These are phyloP conservation scores for Suillus sp. DNA, from an alignment of 768 basidiomycete genomes.

Conservation along the genomic window DNA sequence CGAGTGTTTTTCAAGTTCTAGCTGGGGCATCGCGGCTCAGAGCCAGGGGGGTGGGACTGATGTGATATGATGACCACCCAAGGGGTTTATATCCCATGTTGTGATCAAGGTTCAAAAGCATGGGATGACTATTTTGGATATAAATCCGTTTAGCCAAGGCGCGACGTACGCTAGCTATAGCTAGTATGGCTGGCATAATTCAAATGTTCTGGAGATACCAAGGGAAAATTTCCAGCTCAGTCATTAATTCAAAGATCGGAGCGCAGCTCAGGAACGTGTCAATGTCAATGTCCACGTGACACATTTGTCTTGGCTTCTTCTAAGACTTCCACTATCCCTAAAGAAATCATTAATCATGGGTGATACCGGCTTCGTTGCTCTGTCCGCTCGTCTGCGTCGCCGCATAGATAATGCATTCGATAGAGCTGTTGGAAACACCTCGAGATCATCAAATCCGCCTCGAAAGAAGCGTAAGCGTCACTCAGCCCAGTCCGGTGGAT, in stretches of 20 bases:
- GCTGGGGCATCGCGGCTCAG: not conserved
- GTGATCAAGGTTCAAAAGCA: not conserved
- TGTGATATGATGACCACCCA: not conserved
- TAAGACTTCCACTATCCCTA: not conserved
- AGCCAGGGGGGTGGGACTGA: not conserved
- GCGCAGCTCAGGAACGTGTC: too few species aligned
- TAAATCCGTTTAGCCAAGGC: not conserved
- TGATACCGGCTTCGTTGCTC: conserved; percentile 39
- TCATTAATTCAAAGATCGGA: too few species aligned
- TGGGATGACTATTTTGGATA: not conserved
- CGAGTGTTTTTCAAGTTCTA: not conserved
- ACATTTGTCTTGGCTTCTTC: not conserved
- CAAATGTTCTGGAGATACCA: not conserved
- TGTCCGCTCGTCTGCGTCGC: conserved; percentile 44
- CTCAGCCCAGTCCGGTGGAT: conserved; percentile 15
- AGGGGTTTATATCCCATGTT: not conserved
- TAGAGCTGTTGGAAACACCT: conserved; percentile 20
- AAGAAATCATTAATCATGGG: conserved; percentile 8
- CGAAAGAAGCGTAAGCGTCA: conserved; percentile 8
- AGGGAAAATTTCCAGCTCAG: not conserved
- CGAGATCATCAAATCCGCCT: conserved; percentile 4
- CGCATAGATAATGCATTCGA: conserved; percentile 59
- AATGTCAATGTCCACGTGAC: not conserved
- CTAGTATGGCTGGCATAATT: not conserved
- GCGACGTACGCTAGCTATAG: too few species aligned